Conservation (phyloP, 306 rosid species). For the Trifolium repens region DNA sequence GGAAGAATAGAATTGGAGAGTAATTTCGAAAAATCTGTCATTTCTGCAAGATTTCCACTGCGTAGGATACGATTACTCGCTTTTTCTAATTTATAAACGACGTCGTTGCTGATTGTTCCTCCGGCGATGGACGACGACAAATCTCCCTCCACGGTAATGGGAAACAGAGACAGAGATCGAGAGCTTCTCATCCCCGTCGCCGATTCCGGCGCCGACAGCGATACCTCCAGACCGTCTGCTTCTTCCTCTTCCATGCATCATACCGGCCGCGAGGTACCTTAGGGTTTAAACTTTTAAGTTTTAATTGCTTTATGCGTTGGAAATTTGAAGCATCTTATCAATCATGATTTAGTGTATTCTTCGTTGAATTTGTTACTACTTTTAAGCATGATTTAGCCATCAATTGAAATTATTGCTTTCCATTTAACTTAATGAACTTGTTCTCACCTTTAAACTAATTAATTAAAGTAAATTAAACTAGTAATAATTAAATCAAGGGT, state of each 20-base stretch:
- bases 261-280: conserved; percentile 78
- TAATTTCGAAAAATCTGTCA: not conserved
- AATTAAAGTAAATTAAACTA: not conserved
- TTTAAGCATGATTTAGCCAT: not conserved
- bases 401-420: too few relatives aligned
- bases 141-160: conserved; percentile 59
- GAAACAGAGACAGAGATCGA: conserved; percentile 83
- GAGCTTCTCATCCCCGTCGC: conserved; percentile 95
- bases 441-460: not conserved
- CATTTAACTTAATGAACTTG: conserved; percentile 12
- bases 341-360: not conserved
- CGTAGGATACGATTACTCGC: not conserved
- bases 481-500: not conserved
- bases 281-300: conserved; percentile 41
- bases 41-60: not conserved
- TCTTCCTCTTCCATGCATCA: conserved; percentile 60
- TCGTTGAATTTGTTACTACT: conserved; percentile 34
- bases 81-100: conserved; percentile 35
- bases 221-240: conserved; percentile 66
- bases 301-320: not conserved
- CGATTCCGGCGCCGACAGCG: conserved; percentile 51
- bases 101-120: conserved; percentile 39
- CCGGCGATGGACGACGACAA: conserved; percentile 73
- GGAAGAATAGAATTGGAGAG: not conserved
- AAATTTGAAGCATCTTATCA: not conserved